Base-by-base conservation (phyloP, 495 filamentous ascomycete species). In the Aspergillus funiculosus region DNA sequence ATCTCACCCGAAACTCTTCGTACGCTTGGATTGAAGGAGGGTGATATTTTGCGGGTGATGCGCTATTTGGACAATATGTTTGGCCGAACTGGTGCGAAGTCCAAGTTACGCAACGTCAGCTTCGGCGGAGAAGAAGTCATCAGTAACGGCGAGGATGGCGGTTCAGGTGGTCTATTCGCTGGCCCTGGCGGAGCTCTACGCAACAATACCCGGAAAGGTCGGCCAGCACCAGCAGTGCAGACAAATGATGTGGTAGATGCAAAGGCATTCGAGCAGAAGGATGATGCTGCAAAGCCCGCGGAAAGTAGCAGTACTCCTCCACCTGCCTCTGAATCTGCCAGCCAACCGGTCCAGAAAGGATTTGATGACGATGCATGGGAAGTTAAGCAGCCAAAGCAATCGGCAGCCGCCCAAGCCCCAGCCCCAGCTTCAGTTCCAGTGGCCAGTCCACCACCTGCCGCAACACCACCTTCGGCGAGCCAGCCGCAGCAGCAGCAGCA, bases 311-410 rank as follows among this genome's bases (percentile, higher is more conserved):
- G 67, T 11, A 68, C 67, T 27, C 69, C 73, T 25, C 61, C 74
- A 19, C 57, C 69, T 25, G 58, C 74, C 25, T 50, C 66, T 9
- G 1, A 39, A 11, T 60, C 67, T 24, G n/a, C 40, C 28, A 5
- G 27, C 39, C 1, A 72, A 45, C 73, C 81, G 14, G 62, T 64
- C 22, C 38, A 63, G 14, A 66, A 72, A 38, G 89, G 89, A 15
- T 97, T 99, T 51, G 92, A 99, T 30, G 94, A 98, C 56, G 87
- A 96, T 72, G 94, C 94, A 20, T 99, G 92, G 92, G 87, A 90
- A 58, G 82, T 92, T 6, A 96, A 96, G 69, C 87, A 89, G n/a
- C 75, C 86, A n/a, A 87, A 81, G 22, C 28, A 41, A 61, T 77
- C 81, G 50, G 60, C 69, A 3, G 49, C 63, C 38, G 19, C 64